phyloP scores from a whole-genome alignment of 2,329 filamentous ascomycete species.

The Xylaria sp. region DNA sequence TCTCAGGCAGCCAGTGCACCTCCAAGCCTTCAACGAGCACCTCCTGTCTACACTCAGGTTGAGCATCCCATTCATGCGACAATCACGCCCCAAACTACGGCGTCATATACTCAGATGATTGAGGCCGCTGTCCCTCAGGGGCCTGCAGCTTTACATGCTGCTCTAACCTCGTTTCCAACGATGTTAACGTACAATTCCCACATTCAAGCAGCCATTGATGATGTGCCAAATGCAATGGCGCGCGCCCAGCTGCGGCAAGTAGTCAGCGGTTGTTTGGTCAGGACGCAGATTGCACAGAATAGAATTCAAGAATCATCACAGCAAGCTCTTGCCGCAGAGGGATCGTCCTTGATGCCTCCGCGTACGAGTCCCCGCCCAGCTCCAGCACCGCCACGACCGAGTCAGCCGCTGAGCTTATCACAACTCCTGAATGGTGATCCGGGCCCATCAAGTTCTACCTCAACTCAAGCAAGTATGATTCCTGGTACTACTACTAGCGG shows the following conservation, averaged over 20 bases:
- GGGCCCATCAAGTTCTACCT: constrained; percentile 4
- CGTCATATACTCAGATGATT: constrained; percentile 48
- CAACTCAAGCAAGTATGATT: not conserved
- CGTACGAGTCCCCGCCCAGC: constrained; percentile 4
- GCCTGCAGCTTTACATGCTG: constrained; percentile 40
- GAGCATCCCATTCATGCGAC: constrained; percentile 32
- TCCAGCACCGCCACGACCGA: constrained; percentile 11
- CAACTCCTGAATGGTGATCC: constrained; percentile 12
- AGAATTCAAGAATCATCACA: constrained; percentile 28
- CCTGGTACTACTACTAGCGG: constrained; percentile 1
- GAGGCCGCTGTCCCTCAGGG: constrained; percentile 50
- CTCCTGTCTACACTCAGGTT: constrained; percentile 27
- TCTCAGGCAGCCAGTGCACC: constrained; percentile 26
- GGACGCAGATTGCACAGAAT: constrained; percentile 42
- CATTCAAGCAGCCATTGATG: constrained; percentile 48
- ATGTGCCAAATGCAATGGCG: constrained; percentile 43
- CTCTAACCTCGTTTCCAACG: constrained; percentile 43
- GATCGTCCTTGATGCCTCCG: constrained; percentile 2
- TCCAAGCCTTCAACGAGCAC: constrained; percentile 25
- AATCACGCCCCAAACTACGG: constrained; percentile 33
- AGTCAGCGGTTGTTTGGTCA: constrained; percentile 42
- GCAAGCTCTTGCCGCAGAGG: constrained; percentile 17
- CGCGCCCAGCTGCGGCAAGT: constrained; percentile 47
- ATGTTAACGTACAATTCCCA: constrained; percentile 45
- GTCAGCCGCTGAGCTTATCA: constrained; percentile 13